Evolutionary conservation across 2,329 filamentous ascomycete species (phyloP).

Genomic region (Mycosphaerella arachidis): DNA sequence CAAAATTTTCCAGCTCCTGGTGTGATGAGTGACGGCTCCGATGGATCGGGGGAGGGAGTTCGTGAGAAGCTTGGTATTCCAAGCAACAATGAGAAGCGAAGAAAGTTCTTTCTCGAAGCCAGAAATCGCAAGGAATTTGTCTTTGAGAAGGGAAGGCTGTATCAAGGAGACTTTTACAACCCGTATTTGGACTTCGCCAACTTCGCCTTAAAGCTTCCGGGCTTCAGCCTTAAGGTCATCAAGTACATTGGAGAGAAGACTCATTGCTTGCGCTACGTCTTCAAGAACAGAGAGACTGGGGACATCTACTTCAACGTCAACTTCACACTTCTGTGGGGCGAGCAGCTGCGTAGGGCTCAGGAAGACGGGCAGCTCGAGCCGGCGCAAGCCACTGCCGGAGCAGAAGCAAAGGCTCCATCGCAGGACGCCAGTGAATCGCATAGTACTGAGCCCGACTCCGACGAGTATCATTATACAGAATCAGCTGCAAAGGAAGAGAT

Average conservation of each 20-base stretch:
- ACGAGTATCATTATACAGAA: not conserved
- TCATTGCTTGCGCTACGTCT: constrained; percentile 44
- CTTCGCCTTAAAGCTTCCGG: constrained; percentile 43
- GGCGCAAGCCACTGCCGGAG: not conserved
- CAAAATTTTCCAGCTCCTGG: constrained; percentile 27
- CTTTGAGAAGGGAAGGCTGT: constrained; percentile 43
- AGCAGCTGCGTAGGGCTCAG: constrained; percentile 37
- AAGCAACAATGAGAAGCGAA: constrained; percentile 38
- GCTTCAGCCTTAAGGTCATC: constrained; percentile 42
- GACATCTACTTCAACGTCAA: constrained; percentile 44
- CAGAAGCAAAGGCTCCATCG: not conserved
- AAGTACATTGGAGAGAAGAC: constrained; percentile 47
- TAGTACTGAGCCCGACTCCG: not conserved
- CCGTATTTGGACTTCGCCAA: constrained; percentile 47
- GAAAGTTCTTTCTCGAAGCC: constrained; percentile 41
- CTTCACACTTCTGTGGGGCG: constrained; percentile 44
- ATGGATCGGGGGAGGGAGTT: constrained; percentile 33
- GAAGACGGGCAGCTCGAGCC: constrained; percentile 22
- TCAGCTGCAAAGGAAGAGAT: not conserved
- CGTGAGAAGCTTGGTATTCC: constrained; percentile 35
- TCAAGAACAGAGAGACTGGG: constrained; percentile 40
- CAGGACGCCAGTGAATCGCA: not conserved
- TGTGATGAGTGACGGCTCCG: constrained; percentile 39
- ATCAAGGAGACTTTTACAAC: constrained; percentile 47
- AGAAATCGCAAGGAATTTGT: constrained; percentile 35